Evolutionary conservation across 805 yeast species (phyloP), one percentile per base, ranked within the genome.

Genomic region (Candida berthetii): DNA sequence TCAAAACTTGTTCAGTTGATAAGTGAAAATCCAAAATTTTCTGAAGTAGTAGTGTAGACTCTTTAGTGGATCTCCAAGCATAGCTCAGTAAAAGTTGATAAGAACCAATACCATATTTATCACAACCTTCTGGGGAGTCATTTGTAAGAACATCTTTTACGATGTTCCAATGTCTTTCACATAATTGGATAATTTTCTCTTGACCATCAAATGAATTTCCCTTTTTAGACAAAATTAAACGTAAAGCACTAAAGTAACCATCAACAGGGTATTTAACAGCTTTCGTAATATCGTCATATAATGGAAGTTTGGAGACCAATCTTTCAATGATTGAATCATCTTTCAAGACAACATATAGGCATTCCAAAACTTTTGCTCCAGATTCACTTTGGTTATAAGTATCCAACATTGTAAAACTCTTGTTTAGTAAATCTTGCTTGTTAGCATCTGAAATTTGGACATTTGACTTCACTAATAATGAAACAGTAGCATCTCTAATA

Each of bases 31-130:
- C 52, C 4, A 85, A 53, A 0, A 85, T 40, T 1, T 61, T 57
- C 9, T 72, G 71, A 17, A 87, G 44, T 28, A 88, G 58, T 2
- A 63, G 53, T 0, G 88, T 74, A 0, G 90, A 76, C 50, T 89
- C 96, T 51, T 86, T 86, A 7, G 87, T 67, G 0, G 90, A 76
- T 61, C 93, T 78, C 91, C 96, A 90, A 2, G 88, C 76, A 53
- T 78, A 86, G 49, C 84, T 82, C 11, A 77, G 63, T 9, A 81
- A 65, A 8, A 72, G 52, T 50, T 75, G 81, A 31, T 69, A 67
- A 13, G 66, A 55, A 2, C 63, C 60, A 17, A 61, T 65, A 28
- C 68, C 67, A 35, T 72, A 63, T 37, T 58, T 68, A 14, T 79
- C 52, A 48, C 76, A 72, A 1, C 87, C 85, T 52, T 81, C 88